Evolutionary conservation across 1,284 basidiomycete species (phyloP).

Genomic region (Takashimella koratensis): DNA sequence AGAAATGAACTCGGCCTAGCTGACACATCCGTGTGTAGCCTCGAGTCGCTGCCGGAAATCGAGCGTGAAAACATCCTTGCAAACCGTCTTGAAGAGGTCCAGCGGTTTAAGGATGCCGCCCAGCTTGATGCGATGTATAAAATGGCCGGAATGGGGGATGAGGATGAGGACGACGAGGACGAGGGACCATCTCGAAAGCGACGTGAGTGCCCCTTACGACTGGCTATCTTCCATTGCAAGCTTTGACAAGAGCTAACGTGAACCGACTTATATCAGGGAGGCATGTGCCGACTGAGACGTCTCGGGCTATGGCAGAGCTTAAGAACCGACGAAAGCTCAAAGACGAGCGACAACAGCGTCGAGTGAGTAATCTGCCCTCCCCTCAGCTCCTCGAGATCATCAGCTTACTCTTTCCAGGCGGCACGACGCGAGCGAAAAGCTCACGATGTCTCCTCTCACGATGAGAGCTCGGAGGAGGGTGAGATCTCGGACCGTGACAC

Average conservation of each 20-base stretch:
- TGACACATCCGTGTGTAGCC: conserved; percentile 59
- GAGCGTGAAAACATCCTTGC: conserved; percentile 83
- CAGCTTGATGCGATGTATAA: conserved; percentile 71
- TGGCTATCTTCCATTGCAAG: too few relatives aligned
- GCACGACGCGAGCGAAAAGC: conserved; percentile 58
- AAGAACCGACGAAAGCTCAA: conserved; percentile 72
- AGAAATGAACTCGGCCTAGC: too few relatives aligned
- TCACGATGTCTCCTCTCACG: conserved; percentile 26
- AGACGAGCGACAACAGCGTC: conserved; percentile 34
- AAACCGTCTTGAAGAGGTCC: conserved; percentile 72
- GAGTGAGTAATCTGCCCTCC: conserved; percentile 21
- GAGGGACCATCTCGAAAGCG: conserved; percentile 49
- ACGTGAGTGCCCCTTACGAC: conserved; percentile 56
- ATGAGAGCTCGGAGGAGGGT: conserved; percentile 57
- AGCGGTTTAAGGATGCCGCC: conserved; percentile 67
- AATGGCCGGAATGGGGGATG: conserved; percentile 50
- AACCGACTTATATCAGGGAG: conserved; percentile 57
- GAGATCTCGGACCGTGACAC: conserved; percentile 63
- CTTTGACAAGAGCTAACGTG: background rate
- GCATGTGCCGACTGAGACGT: conserved; percentile 75
- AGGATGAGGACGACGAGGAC: conserved; percentile 31
- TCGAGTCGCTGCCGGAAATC: conserved; percentile 76
- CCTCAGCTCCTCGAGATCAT: conserved; percentile 41
- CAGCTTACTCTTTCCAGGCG: conserved; percentile 21
- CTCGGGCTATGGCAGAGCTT: conserved; percentile 71